Percentiles rank a stretch among this genome's conserved stretches.
These are phyloP conservation scores for Grigorovia transvaalensis DNA, from an alignment of 805 yeast species.

Conservation along the genomic window DNA sequence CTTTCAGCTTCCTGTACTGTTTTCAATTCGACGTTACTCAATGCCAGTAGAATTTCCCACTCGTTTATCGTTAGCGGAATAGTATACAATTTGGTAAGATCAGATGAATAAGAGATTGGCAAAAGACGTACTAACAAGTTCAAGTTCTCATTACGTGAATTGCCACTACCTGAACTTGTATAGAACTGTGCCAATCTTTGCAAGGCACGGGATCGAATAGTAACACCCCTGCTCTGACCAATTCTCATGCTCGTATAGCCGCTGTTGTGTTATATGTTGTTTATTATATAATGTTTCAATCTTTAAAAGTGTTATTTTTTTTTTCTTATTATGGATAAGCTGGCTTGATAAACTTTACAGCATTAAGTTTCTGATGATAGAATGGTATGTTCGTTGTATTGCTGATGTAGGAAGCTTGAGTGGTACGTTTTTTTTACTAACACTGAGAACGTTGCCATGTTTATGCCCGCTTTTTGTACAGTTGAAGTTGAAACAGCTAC, in stretches of 20 bases:
- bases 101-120: conserved; percentile 21
- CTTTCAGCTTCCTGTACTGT: conserved; percentile 31
- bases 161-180: not conserved
- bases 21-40: conserved; percentile 32
- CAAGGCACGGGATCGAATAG: conserved; percentile 19
- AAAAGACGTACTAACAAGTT: conserved; percentile 16
- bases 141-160: not conserved
- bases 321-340: too few species aligned
- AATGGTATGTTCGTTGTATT: not conserved
- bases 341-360: too few species aligned
- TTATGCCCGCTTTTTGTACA: not conserved
- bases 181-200: conserved; percentile 13
- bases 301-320: not conserved
- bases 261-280: not conserved
- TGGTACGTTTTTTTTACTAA: not conserved
- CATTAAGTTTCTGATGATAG: not conserved
- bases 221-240: not conserved
- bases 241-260: not conserved
- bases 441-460: not conserved
- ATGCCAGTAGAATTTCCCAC: conserved; percentile 43
- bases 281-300: not conserved
- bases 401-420: not conserved
- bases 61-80: conserved; percentile 43
- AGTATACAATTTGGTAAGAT: conserved; percentile 19
- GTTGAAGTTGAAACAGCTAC: conserved; percentile 22